Percentiles rank a stretch among this genome's conserved stretches.
These are phyloP conservation scores for Saccharomycopsis schoenii DNA, from an alignment of 805 yeast species.

Conservation along the genomic window DNA sequence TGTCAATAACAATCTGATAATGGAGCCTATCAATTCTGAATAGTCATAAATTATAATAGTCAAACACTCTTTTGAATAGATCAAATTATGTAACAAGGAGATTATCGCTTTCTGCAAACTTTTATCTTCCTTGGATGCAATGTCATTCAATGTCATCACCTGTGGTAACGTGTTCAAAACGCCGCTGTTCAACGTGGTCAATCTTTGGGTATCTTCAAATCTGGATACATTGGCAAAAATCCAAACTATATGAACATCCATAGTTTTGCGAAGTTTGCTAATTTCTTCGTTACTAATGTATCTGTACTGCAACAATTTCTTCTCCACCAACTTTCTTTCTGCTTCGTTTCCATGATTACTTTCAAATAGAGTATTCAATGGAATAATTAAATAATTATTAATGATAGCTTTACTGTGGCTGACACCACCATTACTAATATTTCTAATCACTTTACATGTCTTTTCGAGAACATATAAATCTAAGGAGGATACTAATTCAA, in stretches of 20 bases:
- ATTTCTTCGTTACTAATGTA: constrained; percentile 1
- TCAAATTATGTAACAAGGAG: constrained; percentile 13
- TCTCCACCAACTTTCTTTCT: background rate
- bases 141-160: constrained; percentile 4
- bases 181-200: constrained; percentile 9
- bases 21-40: constrained; percentile 3
- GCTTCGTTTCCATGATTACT: constrained; percentile 1
- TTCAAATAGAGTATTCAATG: constrained; percentile 9
- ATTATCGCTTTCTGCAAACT: constrained; percentile 13
- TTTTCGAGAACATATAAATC: constrained; percentile 12
- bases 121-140: constrained; percentile 7
- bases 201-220: constrained; percentile 10
- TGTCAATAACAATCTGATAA: constrained; percentile 6
- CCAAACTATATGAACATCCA: constrained; percentile 16
- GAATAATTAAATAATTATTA: constrained; percentile 9
- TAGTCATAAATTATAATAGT: constrained; percentile 9
- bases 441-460: constrained; percentile 13
- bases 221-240: constrained; percentile 13
- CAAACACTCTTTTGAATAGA: constrained; percentile 5
- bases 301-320: background rate
- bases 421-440: constrained; percentile 14
- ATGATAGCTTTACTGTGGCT: constrained; percentile 14
- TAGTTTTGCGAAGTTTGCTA: background rate
- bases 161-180: constrained; percentile 10
- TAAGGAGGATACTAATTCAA: constrained; percentile 9